phyloP scores from a whole-genome alignment of 352 stramenopile genomes.

The Pythium angustatum region DNA sequence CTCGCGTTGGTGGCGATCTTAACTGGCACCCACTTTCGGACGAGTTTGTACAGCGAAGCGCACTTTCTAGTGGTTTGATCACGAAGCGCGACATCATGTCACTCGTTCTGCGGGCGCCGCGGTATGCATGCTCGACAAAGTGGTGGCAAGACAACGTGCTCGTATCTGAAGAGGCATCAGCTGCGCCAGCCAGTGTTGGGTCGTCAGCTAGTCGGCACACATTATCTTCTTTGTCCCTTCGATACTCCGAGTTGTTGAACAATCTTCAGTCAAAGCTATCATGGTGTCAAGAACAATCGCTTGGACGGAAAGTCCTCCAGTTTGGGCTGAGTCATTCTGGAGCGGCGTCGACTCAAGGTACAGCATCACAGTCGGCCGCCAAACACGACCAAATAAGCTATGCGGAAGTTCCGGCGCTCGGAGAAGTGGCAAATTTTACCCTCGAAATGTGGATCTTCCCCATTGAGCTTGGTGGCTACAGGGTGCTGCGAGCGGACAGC shows the following conservation, averaged over 20 bases:
- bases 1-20: constrained; percentile 38
- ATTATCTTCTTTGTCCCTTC: constrained; percentile 68
- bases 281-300: constrained; percentile 33
- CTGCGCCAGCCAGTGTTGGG: not conserved
- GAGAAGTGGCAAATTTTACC: constrained; percentile 64
- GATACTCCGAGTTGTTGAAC: constrained; percentile 74
- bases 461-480: constrained; percentile 57
- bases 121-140: constrained; percentile 47
- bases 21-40: constrained; percentile 82
- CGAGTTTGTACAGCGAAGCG: constrained; percentile 77
- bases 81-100: constrained; percentile 81
- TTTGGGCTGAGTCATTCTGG: constrained; percentile 50
- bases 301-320: constrained; percentile 58
- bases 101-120: constrained; percentile 59
- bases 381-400: constrained; percentile 68
- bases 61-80: constrained; percentile 64
- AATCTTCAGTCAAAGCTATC: constrained; percentile 65
- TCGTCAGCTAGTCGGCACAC: constrained; percentile 43
- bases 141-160: constrained; percentile 69
- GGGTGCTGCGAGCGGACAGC: constrained; percentile 75
- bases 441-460: constrained; percentile 84
- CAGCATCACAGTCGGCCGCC: constrained; percentile 15
- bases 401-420: constrained; percentile 62
- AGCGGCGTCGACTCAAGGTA: constrained; percentile 16
- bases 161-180: constrained; percentile 21